Conservation (phyloP, 208 protist genomes). For the Leishmania tropica region DNA sequence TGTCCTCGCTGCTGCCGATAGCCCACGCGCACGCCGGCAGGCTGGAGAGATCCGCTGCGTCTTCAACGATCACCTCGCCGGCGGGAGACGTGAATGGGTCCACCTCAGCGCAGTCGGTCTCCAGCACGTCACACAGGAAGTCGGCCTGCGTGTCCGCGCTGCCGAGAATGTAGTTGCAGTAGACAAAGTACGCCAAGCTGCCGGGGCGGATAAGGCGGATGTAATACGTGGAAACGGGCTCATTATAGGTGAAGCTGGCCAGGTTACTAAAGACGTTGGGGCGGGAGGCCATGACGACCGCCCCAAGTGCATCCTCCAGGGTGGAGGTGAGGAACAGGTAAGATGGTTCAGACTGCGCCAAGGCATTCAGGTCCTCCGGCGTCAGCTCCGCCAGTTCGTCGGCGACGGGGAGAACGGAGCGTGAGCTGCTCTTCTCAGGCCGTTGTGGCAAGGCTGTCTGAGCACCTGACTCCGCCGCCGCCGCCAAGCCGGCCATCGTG, state of each 20-base stretch:
- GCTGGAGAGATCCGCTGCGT: conserved; percentile 36
- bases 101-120: conserved; percentile 71
- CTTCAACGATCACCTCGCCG: conserved; percentile 52
- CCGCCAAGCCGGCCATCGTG: conserved; percentile 21
- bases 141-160: conserved; percentile 68
- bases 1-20: conserved; percentile 61
- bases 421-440: neutral
- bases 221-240: conserved; percentile 59
- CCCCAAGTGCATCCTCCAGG: conserved; percentile 67
- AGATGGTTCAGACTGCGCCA: conserved; percentile 42
- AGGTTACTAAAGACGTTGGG: conserved; percentile 70
- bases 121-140: conserved; percentile 77
- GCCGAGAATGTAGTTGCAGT: conserved; percentile 60
- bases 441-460: conserved; percentile 20
- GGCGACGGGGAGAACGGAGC: neutral
- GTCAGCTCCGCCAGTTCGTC: conserved; percentile 11
- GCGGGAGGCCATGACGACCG: conserved; percentile 47
- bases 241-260: conserved; percentile 32
- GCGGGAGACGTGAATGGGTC: conserved; percentile 53
- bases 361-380: conserved; percentile 10
- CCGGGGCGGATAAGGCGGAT: conserved; percentile 53
- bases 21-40: conserved; percentile 76
- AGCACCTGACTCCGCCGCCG: conserved; percentile 24
- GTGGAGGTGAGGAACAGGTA: conserved; percentile 61
- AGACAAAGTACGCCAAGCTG: conserved; percentile 63